Base-by-base conservation (phyloP, 306 rosid genomes). In the Cercis canadensis region DNA sequence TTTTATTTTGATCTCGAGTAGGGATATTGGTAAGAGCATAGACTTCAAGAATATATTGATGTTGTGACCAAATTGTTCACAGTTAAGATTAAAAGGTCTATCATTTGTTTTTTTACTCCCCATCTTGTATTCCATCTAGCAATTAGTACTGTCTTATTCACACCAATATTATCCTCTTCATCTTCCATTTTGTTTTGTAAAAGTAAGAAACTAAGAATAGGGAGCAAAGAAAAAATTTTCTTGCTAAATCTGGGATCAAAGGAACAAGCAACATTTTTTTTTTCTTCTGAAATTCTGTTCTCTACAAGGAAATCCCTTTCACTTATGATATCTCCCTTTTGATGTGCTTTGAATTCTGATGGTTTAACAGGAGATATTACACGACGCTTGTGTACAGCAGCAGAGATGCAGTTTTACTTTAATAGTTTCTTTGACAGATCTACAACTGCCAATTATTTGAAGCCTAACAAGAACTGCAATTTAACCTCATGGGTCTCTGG, bases 401-500 rank as follows among this genome's bases (percentile, higher is more conserved):
- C 99, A 34, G 99, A 91, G 78, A 77, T 87, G 61, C 84, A 73
- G 62, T 85, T 91, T 78, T 95, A 86, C 78, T 86, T 95, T 40
- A 83, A 77, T 14, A 78, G 83, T 86, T 71, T 90, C 43, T 80
- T 89, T 73, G 86, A 74, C 67, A 59, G 56, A 46, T 71, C 92
- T 19, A 37, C 29, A 33, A 72, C 75, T 78, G 87, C 81, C 74
- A 81, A 79, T 75, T 89, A 87, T 65, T 72, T 91, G 74, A 89
- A 75, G 79, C 97, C 89, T 53, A 95, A 91, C 75, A 84, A 69
- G 84, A 95, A 95, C 67, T 95, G 99, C 79, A 95, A 95, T 86
- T 85, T 95, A 72, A 81, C 97, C 62, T 78, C 96, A 19, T 95
- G 99, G 99, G 83, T 86, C 66, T 43, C 96, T 49, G 96, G 99